Evolutionary conservation across 2,329 filamentous ascomycete species (phyloP), one percentile per base, ranked within the genome.

Genomic region (Fusarium napiforme): DNA sequence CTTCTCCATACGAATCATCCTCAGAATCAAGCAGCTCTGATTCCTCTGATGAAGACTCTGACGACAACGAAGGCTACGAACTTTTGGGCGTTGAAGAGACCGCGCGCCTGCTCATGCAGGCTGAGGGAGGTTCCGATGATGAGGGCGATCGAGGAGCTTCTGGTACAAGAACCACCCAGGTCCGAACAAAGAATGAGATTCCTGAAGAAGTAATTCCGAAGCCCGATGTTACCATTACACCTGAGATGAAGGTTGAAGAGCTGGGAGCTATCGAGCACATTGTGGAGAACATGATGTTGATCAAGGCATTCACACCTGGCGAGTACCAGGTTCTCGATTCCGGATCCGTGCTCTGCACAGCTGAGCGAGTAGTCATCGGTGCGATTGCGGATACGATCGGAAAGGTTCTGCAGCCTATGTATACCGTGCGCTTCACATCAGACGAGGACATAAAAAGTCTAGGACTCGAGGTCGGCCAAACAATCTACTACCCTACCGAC

Each of bases 371-470:
- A 26, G 89, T 98, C 34, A 88, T 98, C 60, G 96, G 95, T 30
- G 92, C 89, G 23, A 89, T 98, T n/a, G 88, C 91, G 9, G 96
- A 98, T 78, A 93, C 94, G 9, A 88, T 98, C 39, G 96, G 96
- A 52, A 90, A 93, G 78, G 94, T 98, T 7, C 89, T 94, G 72
- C 91, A 94, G 75, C 96, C 96, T 14, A 86, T 95, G 75, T 99
- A 98, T 83, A 93, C 93, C 3, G 89, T 98, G 15, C 89, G 90
- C 42, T 97, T 97, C 80, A 87, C 88, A 21, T 91, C 89, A 55
- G 84, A 89, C 3, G 88, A 90, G 11, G 93, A 95, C 62, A 89
- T 97, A 47, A 84, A 87, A 42, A 88, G 90, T 45, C 85, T 91
- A 30, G 92, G 91, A 10, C 82, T 97, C n/a, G 82, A 85, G n/a